Conservation (phyloP, 2,329 filamentous ascomycete species). For the Albophoma yamanashiensis region DNA sequence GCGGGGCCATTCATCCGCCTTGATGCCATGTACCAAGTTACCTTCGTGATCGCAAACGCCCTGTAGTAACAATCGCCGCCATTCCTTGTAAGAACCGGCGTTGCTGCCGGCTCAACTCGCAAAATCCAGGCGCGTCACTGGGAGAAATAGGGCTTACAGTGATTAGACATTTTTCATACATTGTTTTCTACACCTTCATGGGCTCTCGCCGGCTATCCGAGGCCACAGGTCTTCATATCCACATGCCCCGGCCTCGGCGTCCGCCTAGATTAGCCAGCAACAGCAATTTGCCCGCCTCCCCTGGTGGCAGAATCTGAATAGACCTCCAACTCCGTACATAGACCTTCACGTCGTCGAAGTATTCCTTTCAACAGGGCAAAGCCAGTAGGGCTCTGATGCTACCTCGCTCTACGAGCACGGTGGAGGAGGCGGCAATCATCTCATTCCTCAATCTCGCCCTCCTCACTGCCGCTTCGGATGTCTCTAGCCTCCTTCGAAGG, state of each 20-base stretch:
- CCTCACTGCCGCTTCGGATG: constrained; percentile 70
- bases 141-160: neutral
- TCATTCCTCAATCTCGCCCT: constrained; percentile 86
- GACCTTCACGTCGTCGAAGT: neutral
- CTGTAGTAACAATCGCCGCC: neutral
- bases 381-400: neutral
- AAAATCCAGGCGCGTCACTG: neutral
- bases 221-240: neutral
- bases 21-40: neutral
- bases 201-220: neutral
- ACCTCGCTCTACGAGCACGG: neutral
- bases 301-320: neutral
- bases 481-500: constrained; percentile 28
- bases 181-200: neutral
- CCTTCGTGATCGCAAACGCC: neutral
- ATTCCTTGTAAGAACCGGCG: neutral
- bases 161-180: neutral
- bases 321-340: neutral
- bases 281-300: neutral
- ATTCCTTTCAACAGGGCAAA: neutral
- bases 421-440: neutral
- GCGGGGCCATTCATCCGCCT: neutral
- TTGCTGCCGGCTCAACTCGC: neutral
- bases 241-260: neutral
- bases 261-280: neutral